phyloP scores from a whole-genome alignment of 2,329 filamentous ascomycete species.

The Bipolaris gigantea region DNA sequence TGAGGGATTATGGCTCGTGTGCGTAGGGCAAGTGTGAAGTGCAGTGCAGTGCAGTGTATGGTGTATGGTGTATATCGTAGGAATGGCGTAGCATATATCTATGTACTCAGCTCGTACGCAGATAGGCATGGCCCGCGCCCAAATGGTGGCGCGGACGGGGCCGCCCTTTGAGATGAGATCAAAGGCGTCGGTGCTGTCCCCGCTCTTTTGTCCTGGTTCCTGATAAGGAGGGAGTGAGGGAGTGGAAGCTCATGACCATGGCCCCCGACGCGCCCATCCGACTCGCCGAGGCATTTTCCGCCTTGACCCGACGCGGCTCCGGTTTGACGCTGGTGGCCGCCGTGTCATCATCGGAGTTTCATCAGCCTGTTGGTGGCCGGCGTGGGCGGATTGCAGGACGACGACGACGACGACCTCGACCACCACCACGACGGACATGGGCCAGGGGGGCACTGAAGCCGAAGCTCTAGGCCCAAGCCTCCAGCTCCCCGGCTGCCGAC shows the following conservation, averaged over 20 bases:
- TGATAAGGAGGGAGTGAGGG: constrained; percentile 34
- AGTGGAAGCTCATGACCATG: constrained; percentile 27
- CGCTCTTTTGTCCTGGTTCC: constrained; percentile 25
- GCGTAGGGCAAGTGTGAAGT: constrained; percentile 12
- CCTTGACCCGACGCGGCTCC: constrained; percentile 26
- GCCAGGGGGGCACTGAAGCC: not conserved
- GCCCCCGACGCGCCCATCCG: constrained; percentile 18
- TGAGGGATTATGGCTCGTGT: constrained; percentile 18
- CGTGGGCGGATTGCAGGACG: constrained; percentile 38
- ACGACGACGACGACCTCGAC: not conserved
- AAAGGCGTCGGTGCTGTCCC: constrained; percentile 32
- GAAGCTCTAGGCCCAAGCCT: constrained; percentile 3
- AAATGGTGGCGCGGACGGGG: constrained; percentile 9
- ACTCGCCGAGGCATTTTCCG: constrained; percentile 36
- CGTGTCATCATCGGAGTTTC: constrained; percentile 39
- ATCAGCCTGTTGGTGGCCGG: constrained; percentile 35
- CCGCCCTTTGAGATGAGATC: constrained; percentile 29
- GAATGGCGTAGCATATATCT: not conserved
- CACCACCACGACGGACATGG: constrained; percentile 3
- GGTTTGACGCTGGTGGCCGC: constrained; percentile 30
- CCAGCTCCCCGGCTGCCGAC: constrained; percentile 12
- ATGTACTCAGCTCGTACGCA: too few relatives aligned
- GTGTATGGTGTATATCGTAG: too few relatives aligned
- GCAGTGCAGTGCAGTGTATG: constrained; percentile 14
- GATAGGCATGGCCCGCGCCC: too few relatives aligned